A percentile compares a stretch with the other conserved stretches of the same genome.
Conservation (phyloP, 2,329 filamentous ascomycete species). For the Hypoxylon sp. region DNA sequence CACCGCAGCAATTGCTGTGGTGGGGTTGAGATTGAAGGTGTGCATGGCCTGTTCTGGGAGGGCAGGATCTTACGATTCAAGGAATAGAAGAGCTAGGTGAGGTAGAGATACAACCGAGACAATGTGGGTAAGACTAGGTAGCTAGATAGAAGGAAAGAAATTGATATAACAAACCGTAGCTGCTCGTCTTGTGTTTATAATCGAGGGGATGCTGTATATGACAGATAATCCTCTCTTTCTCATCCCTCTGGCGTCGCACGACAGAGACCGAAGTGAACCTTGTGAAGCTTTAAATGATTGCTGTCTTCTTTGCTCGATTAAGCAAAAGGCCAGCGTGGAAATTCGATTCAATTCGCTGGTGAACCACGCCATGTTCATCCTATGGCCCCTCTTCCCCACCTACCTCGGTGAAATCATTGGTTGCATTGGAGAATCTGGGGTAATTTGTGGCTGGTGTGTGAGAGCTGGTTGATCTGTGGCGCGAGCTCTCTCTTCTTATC, state of each 20-base stretch:
- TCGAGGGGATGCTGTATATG: constrained; percentile 28
- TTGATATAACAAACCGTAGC: constrained; percentile 35
- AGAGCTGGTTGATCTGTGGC: constrained; percentile 40
- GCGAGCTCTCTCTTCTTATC: constrained; percentile 42
- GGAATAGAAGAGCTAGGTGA: background rate
- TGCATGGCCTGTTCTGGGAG: constrained; percentile 59
- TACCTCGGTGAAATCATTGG: constrained; percentile 12
- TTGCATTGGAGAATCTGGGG: constrained; percentile 37
- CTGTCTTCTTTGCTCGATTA: constrained; percentile 46
- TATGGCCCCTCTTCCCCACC: constrained; percentile 16
- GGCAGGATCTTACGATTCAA: constrained; percentile 14
- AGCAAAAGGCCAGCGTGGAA: constrained; percentile 62
- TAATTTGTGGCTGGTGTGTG: constrained; percentile 42
- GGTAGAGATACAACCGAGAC: constrained; percentile 12
- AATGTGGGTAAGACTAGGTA: background rate
- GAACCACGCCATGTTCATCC: constrained; percentile 7
- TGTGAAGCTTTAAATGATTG: constrained; percentile 38
- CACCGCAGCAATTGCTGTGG: constrained; percentile 67
- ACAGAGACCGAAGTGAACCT: constrained; percentile 22
- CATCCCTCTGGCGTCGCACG: constrained; percentile 11
- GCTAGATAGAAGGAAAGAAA: constrained; percentile 20
- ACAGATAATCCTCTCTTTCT: constrained; percentile 37
- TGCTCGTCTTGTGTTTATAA: constrained; percentile 19
- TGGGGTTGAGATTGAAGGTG: constrained; percentile 58
- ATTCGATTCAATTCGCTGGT: constrained; percentile 40